Evolutionary conservation across 2,329 filamentous ascomycete genomes (phyloP), one percentile per base, ranked within the genome.

Genomic region (Scorias spongiosa): DNA sequence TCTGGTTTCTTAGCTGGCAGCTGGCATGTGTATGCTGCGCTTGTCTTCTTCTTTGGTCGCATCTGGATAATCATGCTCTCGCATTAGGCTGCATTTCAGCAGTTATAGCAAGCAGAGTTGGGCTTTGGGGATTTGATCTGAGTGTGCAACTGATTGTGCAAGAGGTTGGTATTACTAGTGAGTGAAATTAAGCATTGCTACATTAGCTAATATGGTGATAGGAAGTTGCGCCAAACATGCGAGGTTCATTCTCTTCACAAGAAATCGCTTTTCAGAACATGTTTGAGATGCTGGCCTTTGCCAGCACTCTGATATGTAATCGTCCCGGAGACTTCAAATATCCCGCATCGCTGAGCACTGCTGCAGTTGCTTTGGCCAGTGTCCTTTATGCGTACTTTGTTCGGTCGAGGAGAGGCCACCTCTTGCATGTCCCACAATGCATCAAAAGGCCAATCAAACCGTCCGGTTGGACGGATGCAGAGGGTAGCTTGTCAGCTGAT

Each of bases 1-100:
- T 86, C 2, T 87, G 83, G 83, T 77, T 76, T 48, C 56, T 80
- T 9, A 78, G 72, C 44, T 83, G 78, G 74, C 80, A 86, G 55
- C 65, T 80, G n/a, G 45, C 65, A 2, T 77, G 71, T 40, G 48
- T 76, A 51, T 49, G 65, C 56, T 56, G 71, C 42, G 50, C 64
- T 53, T 57, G 63, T 15, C 51, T 50, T 2, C 51, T 57, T 41
- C 51, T 63, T 36, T 63, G 58, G 58, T 36, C 54, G 2, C 37
- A 39, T 8, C 11, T 34, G 7, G 48, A 52, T 14, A 12, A 44
- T 1, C 38, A 30, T 2, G 52, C 54, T 8, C 51, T 51, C 5
- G 40, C 46, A n/a, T 41, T 47, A 10, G 54, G 52, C 7, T 58
- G 68, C 6, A 59, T 68, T 4, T 49, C 54, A 2, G 64, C 64